These are phyloP conservation scores for Moniliophthora roreri DNA, from an alignment of 1,284 basidiomycete species.

Conservation along the genomic window DNA sequence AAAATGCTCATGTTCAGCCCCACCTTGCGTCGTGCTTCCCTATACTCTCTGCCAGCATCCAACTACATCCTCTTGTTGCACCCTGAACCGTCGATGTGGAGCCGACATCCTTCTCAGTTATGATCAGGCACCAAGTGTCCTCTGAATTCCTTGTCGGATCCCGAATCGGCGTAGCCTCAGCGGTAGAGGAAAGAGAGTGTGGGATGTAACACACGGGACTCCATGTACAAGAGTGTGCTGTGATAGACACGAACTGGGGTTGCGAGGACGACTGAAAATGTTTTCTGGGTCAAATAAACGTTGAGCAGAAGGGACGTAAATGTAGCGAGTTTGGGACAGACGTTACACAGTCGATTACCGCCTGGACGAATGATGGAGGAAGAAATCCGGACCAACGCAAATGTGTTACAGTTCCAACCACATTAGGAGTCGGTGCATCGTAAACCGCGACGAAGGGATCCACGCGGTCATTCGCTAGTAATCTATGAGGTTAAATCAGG, in stretches of 20 bases:
- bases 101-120: slow-evolving; percentile 15
- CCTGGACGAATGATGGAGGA: slow-evolving; percentile 46
- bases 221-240: slow-evolving; percentile 34
- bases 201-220: slow-evolving; percentile 50
- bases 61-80: slow-evolving; percentile 23
- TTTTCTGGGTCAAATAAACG: slow-evolving; percentile 12
- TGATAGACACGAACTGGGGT: slow-evolving; percentile 29
- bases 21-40: slow-evolving; percentile 49
- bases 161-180: slow-evolving; percentile 27
- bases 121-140: slow-evolving; percentile 48
- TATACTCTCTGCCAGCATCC: slow-evolving; percentile 45
- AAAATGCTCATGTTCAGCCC: slow-evolving; percentile 5
- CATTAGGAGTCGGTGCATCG: slow-evolving; percentile 41
- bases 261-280: neutral
- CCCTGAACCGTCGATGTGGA: slow-evolving; percentile 11
- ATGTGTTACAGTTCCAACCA: slow-evolving; percentile 45
- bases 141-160: slow-evolving; percentile 48
- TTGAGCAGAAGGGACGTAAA: slow-evolving; percentile 7
- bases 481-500: slow-evolving; percentile 26
- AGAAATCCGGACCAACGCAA: slow-evolving; percentile 63
- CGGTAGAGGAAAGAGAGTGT: slow-evolving; percentile 16
- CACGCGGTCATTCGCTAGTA: slow-evolving; percentile 41
- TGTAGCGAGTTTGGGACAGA: slow-evolving; percentile 25
- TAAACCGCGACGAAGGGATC: slow-evolving; percentile 49
- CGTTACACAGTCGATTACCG: slow-evolving; percentile 43